phyloP scores from a whole-genome alignment of 2,329 filamentous ascomycete genomes.

The Diatrype stigma region DNA sequence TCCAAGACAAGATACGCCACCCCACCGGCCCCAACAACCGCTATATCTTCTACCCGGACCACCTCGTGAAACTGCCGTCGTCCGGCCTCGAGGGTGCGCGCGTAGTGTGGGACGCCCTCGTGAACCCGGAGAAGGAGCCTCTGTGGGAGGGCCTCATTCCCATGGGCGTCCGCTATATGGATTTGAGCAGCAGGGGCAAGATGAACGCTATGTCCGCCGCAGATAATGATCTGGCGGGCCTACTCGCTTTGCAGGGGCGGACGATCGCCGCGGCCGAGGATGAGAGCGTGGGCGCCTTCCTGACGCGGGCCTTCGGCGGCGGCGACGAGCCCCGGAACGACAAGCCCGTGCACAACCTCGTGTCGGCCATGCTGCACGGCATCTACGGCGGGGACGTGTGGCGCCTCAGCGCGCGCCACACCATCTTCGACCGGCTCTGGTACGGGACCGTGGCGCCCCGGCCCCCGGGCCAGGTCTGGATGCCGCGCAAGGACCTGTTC shows the following conservation, averaged over 20 bases:
- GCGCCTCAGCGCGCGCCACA: constrained; percentile 67
- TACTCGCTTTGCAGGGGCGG: too few species aligned
- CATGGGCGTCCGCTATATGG: constrained; percentile 2
- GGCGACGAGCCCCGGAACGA: constrained; percentile 47
- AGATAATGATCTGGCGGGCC: too few species aligned
- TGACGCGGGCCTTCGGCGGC: constrained; percentile 48
- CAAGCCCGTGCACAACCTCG: constrained; percentile 63
- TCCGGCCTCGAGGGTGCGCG: too few species aligned
- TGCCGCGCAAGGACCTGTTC: constrained; percentile 15
- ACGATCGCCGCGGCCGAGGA: constrained; percentile 27
- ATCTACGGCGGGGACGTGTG: constrained; percentile 90
- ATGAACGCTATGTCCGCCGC: too few species aligned
- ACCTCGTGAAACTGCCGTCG: constrained; percentile 53
- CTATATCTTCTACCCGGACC: constrained; percentile 86
- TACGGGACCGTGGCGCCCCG: constrained; percentile 30
- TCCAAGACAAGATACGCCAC: constrained; percentile 54
- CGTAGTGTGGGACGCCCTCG: too few species aligned
- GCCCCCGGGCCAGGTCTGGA: not conserved
- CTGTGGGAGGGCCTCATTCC: constrained; percentile 19
- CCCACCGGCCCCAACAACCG: constrained; percentile 50
- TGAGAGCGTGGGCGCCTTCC: constrained; percentile 67
- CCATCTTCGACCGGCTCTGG: constrained; percentile 50
- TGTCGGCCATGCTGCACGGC: constrained; percentile 76
- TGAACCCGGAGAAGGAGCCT: constrained; percentile 19
- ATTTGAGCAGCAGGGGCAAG: not conserved